Evolutionary conservation across 2,329 filamentous ascomycete species (phyloP).

Genomic region (Aureobasidium sp.): DNA sequence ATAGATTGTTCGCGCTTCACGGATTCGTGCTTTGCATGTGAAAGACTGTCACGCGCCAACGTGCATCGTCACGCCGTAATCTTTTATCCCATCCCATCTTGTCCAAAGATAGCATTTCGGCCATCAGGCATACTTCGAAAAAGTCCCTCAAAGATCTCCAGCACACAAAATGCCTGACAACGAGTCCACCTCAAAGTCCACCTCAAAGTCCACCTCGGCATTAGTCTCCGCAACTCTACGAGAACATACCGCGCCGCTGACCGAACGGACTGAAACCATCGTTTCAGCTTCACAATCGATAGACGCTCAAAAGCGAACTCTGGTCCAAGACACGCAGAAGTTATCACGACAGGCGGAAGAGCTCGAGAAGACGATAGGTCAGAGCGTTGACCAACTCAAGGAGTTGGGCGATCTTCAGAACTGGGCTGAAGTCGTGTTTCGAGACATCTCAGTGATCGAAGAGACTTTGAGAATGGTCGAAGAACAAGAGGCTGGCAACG

Average conservation of each 20-base stretch:
- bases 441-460: constrained; percentile 32
- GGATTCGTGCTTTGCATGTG: not conserved
- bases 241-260: constrained; percentile 6
- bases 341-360: constrained; percentile 1
- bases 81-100: not conserved
- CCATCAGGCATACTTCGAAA: not conserved
- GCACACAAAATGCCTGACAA: not conserved
- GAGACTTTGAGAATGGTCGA: constrained; percentile 32
- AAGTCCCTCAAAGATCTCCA: not conserved
- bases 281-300: not conserved
- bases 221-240: constrained; percentile 1
- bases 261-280: constrained; percentile 6
- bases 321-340: constrained; percentile 2
- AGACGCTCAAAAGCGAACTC: not conserved
- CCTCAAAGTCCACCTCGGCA: not conserved
- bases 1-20: not conserved
- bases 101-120: not conserved
- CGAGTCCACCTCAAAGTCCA: not conserved
- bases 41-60: not conserved
- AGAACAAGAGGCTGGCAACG: constrained; percentile 20
- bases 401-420: constrained; percentile 79
- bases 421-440: constrained; percentile 72
- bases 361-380: not conserved
- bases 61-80: not conserved
- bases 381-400: constrained; percentile 52